Evolutionary conservation across 305 asterid genomes (phyloP).

Genomic region (Fraxinus greggii): DNA sequence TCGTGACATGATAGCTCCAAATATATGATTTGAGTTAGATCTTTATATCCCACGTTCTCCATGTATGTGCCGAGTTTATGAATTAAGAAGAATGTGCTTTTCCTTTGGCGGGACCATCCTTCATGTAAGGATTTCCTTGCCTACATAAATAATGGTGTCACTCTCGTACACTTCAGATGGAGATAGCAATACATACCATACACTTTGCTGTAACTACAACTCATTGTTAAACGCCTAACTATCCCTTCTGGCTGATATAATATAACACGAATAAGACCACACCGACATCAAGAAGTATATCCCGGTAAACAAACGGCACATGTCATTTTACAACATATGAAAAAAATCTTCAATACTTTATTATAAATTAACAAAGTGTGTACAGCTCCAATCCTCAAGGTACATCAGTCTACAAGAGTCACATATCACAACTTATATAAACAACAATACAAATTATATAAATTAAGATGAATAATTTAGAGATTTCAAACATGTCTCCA

Average conservation of each 20-base stretch:
- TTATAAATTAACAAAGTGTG: background rate
- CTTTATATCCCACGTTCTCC: background rate
- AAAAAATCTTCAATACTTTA: background rate
- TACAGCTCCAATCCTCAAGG: constrained; percentile 15
- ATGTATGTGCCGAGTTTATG: background rate
- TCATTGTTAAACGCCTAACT: background rate
- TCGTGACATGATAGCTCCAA: background rate
- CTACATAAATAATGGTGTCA: background rate
- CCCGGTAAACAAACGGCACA: background rate
- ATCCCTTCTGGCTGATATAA: background rate
- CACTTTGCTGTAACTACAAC: background rate
- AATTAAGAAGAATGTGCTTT: background rate
- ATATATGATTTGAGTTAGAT: background rate
- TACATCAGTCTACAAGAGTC: background rate
- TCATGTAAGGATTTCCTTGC: background rate
- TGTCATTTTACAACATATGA: background rate
- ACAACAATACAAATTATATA: background rate
- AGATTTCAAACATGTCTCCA: constrained; percentile 75
- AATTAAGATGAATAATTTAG: constrained; percentile 15
- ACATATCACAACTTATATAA: background rate
- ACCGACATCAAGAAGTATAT: background rate
- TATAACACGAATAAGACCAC: background rate
- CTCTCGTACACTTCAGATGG: background rate
- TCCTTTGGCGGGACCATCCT: background rate
- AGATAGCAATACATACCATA: background rate